phyloP scores from a whole-genome alignment of 768 basidiomycete genomes.

The Boletus sensibilis region DNA sequence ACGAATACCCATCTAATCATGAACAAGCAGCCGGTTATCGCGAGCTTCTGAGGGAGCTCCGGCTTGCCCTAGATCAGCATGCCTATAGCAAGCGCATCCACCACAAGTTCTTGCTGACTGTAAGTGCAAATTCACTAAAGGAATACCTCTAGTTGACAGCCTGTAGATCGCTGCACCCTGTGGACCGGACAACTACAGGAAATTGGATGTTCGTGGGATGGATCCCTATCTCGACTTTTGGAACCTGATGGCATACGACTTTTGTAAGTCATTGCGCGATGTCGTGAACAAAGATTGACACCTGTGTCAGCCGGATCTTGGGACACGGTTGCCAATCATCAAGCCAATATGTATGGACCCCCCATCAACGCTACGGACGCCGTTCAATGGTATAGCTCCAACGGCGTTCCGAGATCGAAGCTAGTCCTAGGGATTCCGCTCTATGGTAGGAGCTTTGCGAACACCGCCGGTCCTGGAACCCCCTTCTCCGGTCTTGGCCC shows the following conservation, averaged over 20 bases:
- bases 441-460: slow-evolving; percentile 89
- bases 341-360: slow-evolving; percentile 79
- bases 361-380: slow-evolving; percentile 62
- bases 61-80: slow-evolving; percentile 73
- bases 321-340: slow-evolving; percentile 72
- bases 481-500: slow-evolving; percentile 80
- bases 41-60: slow-evolving; percentile 72
- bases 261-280: slow-evolving; percentile 45
- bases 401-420: slow-evolving; percentile 76
- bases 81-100: slow-evolving; percentile 59
- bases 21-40: slow-evolving; percentile 82
- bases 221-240: slow-evolving; percentile 87
- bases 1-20: slow-evolving; percentile 85
- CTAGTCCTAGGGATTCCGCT: slow-evolving; percentile 89
- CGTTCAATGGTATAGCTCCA: slow-evolving; percentile 65
- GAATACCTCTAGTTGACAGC: neutral
- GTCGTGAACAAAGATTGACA: slow-evolving; percentile 10
- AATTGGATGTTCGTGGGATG: slow-evolving; percentile 80
- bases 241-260: slow-evolving; percentile 97
- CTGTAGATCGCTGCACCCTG: slow-evolving; percentile 87
- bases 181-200: slow-evolving; percentile 82
- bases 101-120: slow-evolving; percentile 72
- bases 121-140: slow-evolving; percentile 35
- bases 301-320: slow-evolving; percentile 65
- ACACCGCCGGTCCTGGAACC: slow-evolving; percentile 77